Evolutionary conservation across 352 stramenopile species (phyloP), one percentile per base, ranked within the genome.

Genomic region (Globisporangium yorkense): DNA sequence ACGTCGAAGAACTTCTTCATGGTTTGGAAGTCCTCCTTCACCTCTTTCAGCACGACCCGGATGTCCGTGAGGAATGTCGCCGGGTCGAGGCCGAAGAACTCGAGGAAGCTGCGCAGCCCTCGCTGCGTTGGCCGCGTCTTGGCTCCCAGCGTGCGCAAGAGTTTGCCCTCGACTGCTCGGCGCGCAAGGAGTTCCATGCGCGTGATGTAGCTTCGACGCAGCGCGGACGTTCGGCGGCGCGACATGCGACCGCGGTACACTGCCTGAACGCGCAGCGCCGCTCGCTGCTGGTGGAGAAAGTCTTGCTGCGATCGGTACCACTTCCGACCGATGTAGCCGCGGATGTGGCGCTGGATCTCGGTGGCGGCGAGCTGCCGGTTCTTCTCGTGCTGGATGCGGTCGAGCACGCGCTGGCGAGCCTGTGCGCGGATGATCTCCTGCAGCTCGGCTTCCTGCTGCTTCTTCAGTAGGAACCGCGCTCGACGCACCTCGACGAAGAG

Each of bases 41-140:
- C 82, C 56, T 94, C 84, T 1, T 69, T 68, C 15, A 92, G 70
- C 8, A 94, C 67, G 0, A 61, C 64, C 7, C 75, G 67, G 20
- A 94, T 62, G 40, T 94, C 84, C 0, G 68, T 85, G 13, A 94
- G 58, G 56, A 94, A 94, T 3, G 81, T 88, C 16, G 76, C 70
- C 2, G 81, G 81, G 45, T 94, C 84, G 16, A 94, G 66, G 2
- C 81, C 84, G 54, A 94, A 90, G 57, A 89, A 86, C 6, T 68
- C 54, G n/a, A 94, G 55, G 46, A 94, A 90, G 16, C 62, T 65
- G 7, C 84, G 79, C 9, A 94, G 59, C 16, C 74, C 75, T 3
- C 76, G 65, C 49, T 94, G 84, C 1, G 76, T 85, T 33, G 79
- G 61, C 21, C 84, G 71, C 12, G 69, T 86, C 33, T 72, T 70